Percentiles rank a stretch among this genome's conserved stretches.
These are phyloP conservation scores for Geotrichum cucujoidarum DNA, from an alignment of 1,139 yeast species.

Conservation along the genomic window DNA sequence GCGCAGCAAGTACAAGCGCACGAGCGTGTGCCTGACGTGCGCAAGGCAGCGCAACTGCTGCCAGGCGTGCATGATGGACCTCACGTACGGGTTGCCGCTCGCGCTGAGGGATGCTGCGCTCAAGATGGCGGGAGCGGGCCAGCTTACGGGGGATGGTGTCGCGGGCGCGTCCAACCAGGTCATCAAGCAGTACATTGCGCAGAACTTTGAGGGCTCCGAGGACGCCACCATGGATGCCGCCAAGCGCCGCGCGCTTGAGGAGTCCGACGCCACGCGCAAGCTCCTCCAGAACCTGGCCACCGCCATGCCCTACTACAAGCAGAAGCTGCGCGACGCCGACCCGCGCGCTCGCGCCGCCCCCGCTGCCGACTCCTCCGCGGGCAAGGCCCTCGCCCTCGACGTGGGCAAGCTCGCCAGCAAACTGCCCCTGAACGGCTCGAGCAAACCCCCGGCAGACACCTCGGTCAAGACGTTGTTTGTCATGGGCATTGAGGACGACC, in stretches of 20 bases:
- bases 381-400: conserved; percentile 37
- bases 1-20: conserved; percentile 24
- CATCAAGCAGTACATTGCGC: conserved; percentile 51
- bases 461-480: conserved; percentile 54
- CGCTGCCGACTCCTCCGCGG: conserved; percentile 7
- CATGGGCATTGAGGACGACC: conserved; percentile 64
- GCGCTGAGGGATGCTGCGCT: conserved; percentile 77
- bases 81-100: conserved; percentile 72
- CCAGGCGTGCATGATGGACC: conserved; percentile 79
- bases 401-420: conserved; percentile 48
- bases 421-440: conserved; percentile 54
- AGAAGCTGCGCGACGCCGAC: conserved; percentile 9
- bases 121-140: conserved; percentile 56
- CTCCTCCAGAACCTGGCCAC: conserved; percentile 42
- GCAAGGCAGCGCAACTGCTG: conserved; percentile 77
- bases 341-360: conserved; percentile 5
- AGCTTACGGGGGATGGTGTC: conserved; percentile 29
- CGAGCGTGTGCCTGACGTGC: conserved; percentile 65
- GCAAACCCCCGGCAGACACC: conserved; percentile 43
- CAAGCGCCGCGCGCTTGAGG: conserved; percentile 32
- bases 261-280: conserved; percentile 37
- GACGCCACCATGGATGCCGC: conserved; percentile 30
- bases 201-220: conserved; percentile 42
- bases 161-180: conserved; percentile 40
- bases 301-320: conserved; percentile 36